Evolutionary conservation across 805 yeast genomes (phyloP).

Genomic region (Lipomyces orientalis): DNA sequence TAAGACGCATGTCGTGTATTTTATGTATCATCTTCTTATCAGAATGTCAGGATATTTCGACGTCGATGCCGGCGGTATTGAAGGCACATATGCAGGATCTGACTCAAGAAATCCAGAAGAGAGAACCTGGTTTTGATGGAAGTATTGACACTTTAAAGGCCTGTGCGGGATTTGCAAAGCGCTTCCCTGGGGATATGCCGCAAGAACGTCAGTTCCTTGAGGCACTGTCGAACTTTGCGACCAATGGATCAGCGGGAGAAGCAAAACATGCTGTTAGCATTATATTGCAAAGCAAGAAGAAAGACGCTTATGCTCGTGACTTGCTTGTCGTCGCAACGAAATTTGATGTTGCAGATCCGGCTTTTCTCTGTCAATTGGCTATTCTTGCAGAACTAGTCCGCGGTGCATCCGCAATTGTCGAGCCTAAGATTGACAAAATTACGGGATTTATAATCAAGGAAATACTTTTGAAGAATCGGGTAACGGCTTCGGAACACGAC

Average conservation of each 20-base stretch:
- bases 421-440: slow-evolving; percentile 61
- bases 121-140: slow-evolving; percentile 41
- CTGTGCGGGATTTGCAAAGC: slow-evolving; percentile 61
- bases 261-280: slow-evolving; percentile 70
- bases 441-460: slow-evolving; percentile 66
- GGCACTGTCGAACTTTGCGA: slow-evolving; percentile 54
- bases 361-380: slow-evolving; percentile 63
- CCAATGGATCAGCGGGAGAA: slow-evolving; percentile 61
- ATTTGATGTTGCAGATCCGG: slow-evolving; percentile 48
- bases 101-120: slow-evolving; percentile 48
- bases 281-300: slow-evolving; percentile 54
- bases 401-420: slow-evolving; percentile 55
- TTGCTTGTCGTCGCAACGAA: slow-evolving; percentile 56
- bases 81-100: slow-evolving; percentile 63
- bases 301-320: slow-evolving; percentile 51
- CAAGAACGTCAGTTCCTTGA: slow-evolving; percentile 53
- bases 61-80: slow-evolving; percentile 61
- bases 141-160: slow-evolving; percentile 59
- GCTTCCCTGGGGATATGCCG: slow-evolving; percentile 56
- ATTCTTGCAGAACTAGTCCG: slow-evolving; percentile 64
- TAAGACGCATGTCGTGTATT: slow-evolving; percentile 55
- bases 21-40: not conserved
- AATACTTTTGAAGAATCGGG: slow-evolving; percentile 60
- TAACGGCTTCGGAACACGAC: slow-evolving; percentile 40
- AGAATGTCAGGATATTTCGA: slow-evolving; percentile 18